Evolutionary conservation across 345 rosid genomes (phyloP).

Genomic region (Arabidopsis suecica): DNA sequence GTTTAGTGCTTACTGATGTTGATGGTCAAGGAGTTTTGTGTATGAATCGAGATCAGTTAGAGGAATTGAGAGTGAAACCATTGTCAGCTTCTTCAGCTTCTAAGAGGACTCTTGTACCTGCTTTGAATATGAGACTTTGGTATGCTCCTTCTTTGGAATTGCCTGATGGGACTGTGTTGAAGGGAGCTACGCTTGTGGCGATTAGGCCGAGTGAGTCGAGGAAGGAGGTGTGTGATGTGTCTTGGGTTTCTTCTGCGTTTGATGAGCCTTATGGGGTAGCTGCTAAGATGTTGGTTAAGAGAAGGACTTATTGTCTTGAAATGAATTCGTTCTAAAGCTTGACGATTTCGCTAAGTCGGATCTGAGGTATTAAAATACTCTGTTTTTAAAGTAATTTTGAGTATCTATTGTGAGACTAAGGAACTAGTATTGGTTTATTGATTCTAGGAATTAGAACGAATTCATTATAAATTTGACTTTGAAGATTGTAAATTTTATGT

Average conservation of each 20-base stretch:
- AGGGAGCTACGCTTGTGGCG: conserved; percentile 94
- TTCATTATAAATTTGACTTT: no score
- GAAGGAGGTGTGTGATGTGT: conserved; percentile 75
- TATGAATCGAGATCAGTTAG: conserved; percentile 89
- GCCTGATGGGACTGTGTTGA: conserved; percentile 77
- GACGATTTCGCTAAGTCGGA: conserved; percentile 14
- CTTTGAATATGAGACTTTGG: conserved; percentile 95
- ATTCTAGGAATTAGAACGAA: conserved; percentile 1
- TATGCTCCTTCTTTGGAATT: conserved; percentile 86
- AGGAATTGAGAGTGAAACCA: conserved; percentile 92
- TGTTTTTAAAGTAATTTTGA: conserved; percentile 14
- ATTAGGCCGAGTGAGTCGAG: conserved; percentile 82
- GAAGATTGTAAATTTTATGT: not conserved
- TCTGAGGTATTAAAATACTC: conserved; percentile 31
- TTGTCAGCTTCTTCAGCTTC: conserved; percentile 93
- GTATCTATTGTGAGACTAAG: not conserved
- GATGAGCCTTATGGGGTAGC: conserved; percentile 87
- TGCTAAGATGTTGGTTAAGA: conserved; percentile 86
- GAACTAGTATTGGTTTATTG: not conserved
- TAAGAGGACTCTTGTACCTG: conserved; percentile 93
- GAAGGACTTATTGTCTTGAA: conserved; percentile 95
- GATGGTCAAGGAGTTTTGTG: conserved; percentile 92
- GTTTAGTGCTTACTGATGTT: conserved; percentile 73
- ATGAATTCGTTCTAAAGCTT: conserved; percentile 83
- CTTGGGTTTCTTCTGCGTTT: conserved; percentile 82